These are phyloP conservation scores for Colletotrichum horii DNA, from an alignment of 2,329 filamentous ascomycete species.

Conservation along the genomic window DNA sequence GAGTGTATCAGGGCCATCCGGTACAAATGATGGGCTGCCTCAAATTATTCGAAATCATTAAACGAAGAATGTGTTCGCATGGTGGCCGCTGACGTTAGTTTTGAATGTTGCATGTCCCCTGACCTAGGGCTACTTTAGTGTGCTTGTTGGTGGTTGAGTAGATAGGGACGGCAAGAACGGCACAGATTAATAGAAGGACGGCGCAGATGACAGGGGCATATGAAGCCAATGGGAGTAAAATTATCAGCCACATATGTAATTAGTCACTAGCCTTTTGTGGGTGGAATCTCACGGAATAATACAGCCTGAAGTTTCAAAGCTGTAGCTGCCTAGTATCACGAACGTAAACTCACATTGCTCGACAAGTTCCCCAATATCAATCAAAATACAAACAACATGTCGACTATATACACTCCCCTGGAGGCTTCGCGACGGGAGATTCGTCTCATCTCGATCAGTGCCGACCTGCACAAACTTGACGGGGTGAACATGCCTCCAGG, in stretches of 20 bases:
- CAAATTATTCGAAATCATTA: too few relatives aligned
- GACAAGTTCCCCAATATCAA: too few relatives aligned
- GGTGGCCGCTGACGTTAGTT: too few relatives aligned
- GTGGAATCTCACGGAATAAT: not conserved
- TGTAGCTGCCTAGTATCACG: too few relatives aligned
- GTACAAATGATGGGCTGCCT: too few relatives aligned
- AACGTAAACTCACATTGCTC: not conserved
- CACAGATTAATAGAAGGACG: too few relatives aligned
- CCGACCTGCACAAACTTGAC: not conserved
- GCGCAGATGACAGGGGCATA: not conserved
- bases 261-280: not conserved
- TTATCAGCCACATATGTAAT: not conserved
- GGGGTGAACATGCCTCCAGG: fast-evolving
- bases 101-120: too few relatives aligned
- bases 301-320: not conserved
- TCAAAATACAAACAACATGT: not conserved
- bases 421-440: fast-evolving
- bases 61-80: too few relatives aligned
- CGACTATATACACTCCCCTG: fast-evolving
- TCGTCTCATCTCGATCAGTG: not conserved
- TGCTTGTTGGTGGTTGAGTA: too few relatives aligned
- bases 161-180: not conserved
- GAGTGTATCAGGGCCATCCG: too few relatives aligned
- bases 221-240: not conserved
- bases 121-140: too few relatives aligned